A percentile compares a stretch with the other conserved stretches of the same genome.
phyloP scores from a whole-genome alignment of 371 early-diverging fungal species.

The Batkoa obscura region DNA sequence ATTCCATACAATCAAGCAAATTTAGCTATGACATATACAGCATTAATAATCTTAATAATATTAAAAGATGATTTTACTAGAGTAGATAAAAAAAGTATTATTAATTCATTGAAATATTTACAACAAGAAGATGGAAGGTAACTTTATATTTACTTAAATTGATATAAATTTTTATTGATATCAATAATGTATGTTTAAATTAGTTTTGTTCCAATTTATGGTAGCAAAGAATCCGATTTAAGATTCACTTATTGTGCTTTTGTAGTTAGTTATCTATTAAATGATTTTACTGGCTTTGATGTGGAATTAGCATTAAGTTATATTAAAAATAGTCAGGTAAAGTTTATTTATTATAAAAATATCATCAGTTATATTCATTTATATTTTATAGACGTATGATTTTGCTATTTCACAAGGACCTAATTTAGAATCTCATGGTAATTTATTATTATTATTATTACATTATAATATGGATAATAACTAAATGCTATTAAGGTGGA shows the following conservation, averaged over 20 bases:
- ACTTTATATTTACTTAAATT: neutral
- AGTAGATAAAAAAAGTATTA: conserved; percentile 50
- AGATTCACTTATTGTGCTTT: conserved; percentile 85
- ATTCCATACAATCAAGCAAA: conserved; percentile 39
- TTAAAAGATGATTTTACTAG: conserved; percentile 79
- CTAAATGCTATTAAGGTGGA: conserved; percentile 34
- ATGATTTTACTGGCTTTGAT: conserved; percentile 76
- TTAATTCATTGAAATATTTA: conserved; percentile 26
- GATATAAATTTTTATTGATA: neutral
- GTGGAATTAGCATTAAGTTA: conserved; percentile 30
- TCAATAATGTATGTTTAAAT: neutral
- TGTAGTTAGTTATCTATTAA: conserved; percentile 54
- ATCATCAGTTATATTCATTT: neutral
- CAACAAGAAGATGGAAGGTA: conserved; percentile 66
- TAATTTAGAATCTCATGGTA: conserved; percentile 73
- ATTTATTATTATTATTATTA: neutral
- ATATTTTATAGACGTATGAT: conserved; percentile 40
- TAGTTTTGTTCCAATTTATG: conserved; percentile 44
- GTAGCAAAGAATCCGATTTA: conserved; percentile 58
- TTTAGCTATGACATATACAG: conserved; percentile 85
- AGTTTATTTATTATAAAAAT: neutral
- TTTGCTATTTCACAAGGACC: conserved; percentile 62
- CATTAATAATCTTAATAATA: conserved; percentile 48
- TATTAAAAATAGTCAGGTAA: conserved; percentile 42
- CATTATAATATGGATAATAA: conserved; percentile 2